phyloP scores from a whole-genome alignment of 2,329 filamentous ascomycete species.

The Cryphonectria parasitica region DNA sequence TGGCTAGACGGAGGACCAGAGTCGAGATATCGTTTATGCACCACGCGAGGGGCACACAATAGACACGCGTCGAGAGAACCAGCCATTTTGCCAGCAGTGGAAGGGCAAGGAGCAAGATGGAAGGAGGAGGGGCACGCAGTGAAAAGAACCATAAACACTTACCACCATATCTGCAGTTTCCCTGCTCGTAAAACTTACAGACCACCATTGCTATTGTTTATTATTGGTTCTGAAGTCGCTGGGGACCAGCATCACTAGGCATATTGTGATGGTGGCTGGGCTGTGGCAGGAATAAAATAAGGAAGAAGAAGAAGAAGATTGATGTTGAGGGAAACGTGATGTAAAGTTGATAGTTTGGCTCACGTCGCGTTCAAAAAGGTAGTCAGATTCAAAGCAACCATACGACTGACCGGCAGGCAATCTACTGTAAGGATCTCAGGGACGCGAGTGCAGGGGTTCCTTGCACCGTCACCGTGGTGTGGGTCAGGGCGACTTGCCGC shows the following conservation, averaged over 20 bases:
- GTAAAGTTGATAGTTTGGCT: not conserved
- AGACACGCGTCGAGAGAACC: not conserved
- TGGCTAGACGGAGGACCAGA: not conserved
- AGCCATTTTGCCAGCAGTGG: not conserved
- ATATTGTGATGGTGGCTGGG: not conserved
- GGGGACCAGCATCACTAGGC: not conserved
- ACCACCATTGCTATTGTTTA: conserved; percentile 34
- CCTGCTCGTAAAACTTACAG: conserved; percentile 55
- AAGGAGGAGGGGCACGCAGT: not conserved
- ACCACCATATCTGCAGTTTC: conserved; percentile 58
- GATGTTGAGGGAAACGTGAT: not conserved
- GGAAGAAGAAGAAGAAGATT: not conserved
- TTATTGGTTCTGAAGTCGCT: not conserved
- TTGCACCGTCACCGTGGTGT: not conserved
- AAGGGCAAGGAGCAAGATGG: not conserved
- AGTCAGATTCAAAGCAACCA: not conserved
- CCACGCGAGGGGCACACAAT: not conserved
- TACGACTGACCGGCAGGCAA: not conserved
- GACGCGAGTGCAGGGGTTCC: not conserved
- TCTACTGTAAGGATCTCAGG: not conserved
- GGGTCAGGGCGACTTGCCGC: not conserved
- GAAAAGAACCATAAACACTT: conserved; percentile 34
- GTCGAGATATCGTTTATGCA: not conserved
- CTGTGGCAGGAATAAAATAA: not conserved
- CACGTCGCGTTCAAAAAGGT: not conserved